Base-by-base conservation (phyloP, 306 rosid species). In the Delonix regia region DNA sequence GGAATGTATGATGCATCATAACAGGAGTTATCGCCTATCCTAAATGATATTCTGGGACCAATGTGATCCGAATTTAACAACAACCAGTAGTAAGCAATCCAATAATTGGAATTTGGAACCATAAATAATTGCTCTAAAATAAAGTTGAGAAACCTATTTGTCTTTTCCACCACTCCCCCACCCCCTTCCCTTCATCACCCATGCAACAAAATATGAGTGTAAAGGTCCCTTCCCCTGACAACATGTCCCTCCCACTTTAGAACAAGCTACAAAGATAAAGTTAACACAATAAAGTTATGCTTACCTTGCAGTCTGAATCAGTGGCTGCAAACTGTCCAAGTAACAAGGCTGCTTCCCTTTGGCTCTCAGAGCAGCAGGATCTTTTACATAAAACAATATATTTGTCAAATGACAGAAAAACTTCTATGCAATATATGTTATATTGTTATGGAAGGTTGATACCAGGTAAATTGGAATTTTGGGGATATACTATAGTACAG, bases 281-380 rank as follows among this genome's bases (percentile, higher is more conserved):
- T 24, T 56, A 24, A 47, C 30, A 65, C 30, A 60, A n/a, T 56
- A 0, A 56, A 75, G 63, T 74, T 6, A 36, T 45, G 49, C 74
- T 70, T 76, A 93, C 99, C 94, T 96, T 96, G 87, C 99, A 90
- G 83, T 93, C 99, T 56, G 98, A 96, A 89, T 96, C 99, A 70
- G 99, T 96, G 18, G 99, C 98, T 13, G 99, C 99, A 85, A 96
- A 96, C 69, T 96, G 99, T 76, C 99, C 99, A 77, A 93, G 93
- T 79, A 96, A 86, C 83, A 96, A 85, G 33, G 99, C 98, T 65
- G 99, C 99, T 84, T 96, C 99, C 77, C 99, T 86, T 86, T 91
- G 99, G 84, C 99, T 96, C 86, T 96, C 99, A 21, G 92, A 84
- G 88, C 99, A 96, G 83, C 93, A 90, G 7, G 99, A 96, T 67